Evolutionary conservation across 345 rosid genomes (phyloP).

Genomic region (Aegle marmelos): DNA sequence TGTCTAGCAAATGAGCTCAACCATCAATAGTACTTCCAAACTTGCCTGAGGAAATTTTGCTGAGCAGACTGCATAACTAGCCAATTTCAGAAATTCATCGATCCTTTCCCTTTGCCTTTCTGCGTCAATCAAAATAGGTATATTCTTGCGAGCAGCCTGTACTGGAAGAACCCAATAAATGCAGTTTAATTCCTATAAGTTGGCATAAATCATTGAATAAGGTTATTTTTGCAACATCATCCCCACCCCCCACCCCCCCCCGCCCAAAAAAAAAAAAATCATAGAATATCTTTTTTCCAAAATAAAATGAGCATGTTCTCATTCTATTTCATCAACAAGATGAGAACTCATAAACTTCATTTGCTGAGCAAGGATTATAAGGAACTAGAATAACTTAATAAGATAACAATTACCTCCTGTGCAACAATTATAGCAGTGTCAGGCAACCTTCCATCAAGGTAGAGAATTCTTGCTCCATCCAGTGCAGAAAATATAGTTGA

Average conservation of each 20-base stretch:
- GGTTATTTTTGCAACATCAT: not conserved
- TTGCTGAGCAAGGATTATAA: conserved; percentile 3
- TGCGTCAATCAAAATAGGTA: conserved; percentile 80
- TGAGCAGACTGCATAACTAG: conserved; percentile 74
- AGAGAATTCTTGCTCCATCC: conserved; percentile 55
- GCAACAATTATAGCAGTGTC: conserved; percentile 64
- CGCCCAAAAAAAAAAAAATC: not conserved
- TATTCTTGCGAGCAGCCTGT: conserved; percentile 72
- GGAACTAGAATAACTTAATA: not conserved
- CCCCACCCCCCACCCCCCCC: too few relatives aligned
- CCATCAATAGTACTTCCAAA: conserved; percentile 3
- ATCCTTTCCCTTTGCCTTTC: conserved; percentile 75
- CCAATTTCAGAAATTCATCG: conserved; percentile 63
- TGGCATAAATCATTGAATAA: conserved; percentile 4
- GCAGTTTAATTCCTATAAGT: conserved; percentile 4
- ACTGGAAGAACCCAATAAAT: conserved; percentile 40
- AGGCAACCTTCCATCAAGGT: conserved; percentile 66
- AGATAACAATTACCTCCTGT: conserved; percentile 55
- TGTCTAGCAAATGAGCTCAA: not conserved
- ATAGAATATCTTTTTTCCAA: not conserved
- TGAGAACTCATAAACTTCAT: not conserved
- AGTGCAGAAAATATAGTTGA: conserved; percentile 52
- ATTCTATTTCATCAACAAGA: not conserved
- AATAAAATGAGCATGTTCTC: not conserved
- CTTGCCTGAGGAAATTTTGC: conserved; percentile 77